A percentile compares a stretch with the other conserved stretches of the same genome.
phyloP scores from a whole-genome alignment of 2,329 filamentous ascomycete species.

The Sporothrix mexicana region DNA sequence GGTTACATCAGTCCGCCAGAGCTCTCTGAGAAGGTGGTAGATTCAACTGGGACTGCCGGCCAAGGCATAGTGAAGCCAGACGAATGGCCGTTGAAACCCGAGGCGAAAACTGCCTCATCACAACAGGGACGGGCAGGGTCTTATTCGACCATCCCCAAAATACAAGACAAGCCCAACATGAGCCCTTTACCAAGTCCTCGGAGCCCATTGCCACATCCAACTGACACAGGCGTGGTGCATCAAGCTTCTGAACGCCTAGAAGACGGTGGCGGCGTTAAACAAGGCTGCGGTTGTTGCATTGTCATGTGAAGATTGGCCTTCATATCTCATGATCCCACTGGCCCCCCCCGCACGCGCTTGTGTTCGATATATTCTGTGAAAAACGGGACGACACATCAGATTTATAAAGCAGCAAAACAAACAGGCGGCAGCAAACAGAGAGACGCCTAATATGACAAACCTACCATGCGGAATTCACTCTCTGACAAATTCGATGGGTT shows the following conservation, averaged over 20 bases:
- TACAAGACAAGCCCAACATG: slow-evolving; percentile 52
- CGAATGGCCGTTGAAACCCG: slow-evolving; percentile 63
- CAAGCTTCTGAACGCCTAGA: slow-evolving; percentile 55
- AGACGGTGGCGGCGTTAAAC: slow-evolving; percentile 58
- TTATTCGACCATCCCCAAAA: slow-evolving; percentile 69
- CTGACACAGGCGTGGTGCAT: slow-evolving; percentile 53
- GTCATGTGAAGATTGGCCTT: slow-evolving; percentile 66
- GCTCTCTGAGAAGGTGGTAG: slow-evolving; percentile 41
- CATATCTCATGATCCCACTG: too few species aligned
- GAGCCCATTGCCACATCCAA: slow-evolving; percentile 51
- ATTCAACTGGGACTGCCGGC: slow-evolving; percentile 34
- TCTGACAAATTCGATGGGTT: too few species aligned
- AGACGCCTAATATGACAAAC: too few species aligned
- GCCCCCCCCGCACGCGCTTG: too few species aligned
- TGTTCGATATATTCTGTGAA: too few species aligned
- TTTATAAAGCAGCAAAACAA: too few species aligned
- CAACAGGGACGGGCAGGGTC: slow-evolving; percentile 54
- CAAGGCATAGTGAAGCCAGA: slow-evolving; percentile 43
- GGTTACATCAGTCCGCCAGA: slow-evolving; percentile 56
- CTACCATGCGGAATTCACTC: too few species aligned
- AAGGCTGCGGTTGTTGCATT: slow-evolving; percentile 72
- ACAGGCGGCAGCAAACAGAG: too few species aligned
- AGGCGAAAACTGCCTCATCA: slow-evolving; percentile 56
- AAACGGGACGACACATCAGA: too few species aligned
- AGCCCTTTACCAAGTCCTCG: slow-evolving; percentile 55